These are phyloP conservation scores for Trypanosoma melophagium DNA, from an alignment of 208 protist genomes.

Conservation along the genomic window DNA sequence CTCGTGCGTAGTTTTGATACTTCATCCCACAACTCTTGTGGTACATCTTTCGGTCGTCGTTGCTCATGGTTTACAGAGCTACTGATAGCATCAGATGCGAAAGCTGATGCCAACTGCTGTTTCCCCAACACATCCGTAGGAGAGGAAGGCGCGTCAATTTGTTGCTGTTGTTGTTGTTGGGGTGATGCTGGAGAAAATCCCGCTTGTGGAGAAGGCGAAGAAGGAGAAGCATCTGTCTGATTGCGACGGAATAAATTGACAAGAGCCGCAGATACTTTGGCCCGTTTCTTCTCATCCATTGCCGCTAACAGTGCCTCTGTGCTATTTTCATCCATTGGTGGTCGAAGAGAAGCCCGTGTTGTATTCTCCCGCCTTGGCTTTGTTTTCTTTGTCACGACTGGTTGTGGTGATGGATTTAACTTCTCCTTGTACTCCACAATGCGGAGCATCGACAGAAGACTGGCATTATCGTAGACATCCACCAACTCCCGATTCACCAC, in stretches of 20 bases:
- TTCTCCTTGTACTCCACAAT: slow-evolving; percentile 26
- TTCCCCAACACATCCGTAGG: background rate
- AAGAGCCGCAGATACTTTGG: slow-evolving; percentile 21
- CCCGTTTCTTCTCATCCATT: slow-evolving; percentile 39
- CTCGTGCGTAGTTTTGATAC: slow-evolving; percentile 33
- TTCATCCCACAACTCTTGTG: slow-evolving; percentile 47
- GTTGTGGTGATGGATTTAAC: background rate
- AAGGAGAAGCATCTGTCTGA: background rate
- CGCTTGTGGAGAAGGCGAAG: background rate
- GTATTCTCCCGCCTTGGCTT: slow-evolving; percentile 13
- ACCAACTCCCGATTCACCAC: slow-evolving; percentile 17
- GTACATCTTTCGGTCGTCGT: slow-evolving; percentile 39
- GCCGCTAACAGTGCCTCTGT: slow-evolving; percentile 27
- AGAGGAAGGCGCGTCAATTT: background rate
- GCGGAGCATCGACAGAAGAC: slow-evolving; percentile 17
- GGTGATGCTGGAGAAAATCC: background rate
- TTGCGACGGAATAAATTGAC: slow-evolving; percentile 24
- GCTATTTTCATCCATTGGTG: slow-evolving; percentile 17
- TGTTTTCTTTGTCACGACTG: slow-evolving; percentile 1
- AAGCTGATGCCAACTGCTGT: background rate
- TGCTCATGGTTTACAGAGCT: background rate
- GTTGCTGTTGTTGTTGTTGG: background rate
- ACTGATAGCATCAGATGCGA: background rate
- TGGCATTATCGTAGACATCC: slow-evolving; percentile 15
- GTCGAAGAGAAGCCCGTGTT: background rate